Evolutionary conservation across 768 basidiomycete genomes (phyloP).

Genomic region (Leccinum obscurum): DNA sequence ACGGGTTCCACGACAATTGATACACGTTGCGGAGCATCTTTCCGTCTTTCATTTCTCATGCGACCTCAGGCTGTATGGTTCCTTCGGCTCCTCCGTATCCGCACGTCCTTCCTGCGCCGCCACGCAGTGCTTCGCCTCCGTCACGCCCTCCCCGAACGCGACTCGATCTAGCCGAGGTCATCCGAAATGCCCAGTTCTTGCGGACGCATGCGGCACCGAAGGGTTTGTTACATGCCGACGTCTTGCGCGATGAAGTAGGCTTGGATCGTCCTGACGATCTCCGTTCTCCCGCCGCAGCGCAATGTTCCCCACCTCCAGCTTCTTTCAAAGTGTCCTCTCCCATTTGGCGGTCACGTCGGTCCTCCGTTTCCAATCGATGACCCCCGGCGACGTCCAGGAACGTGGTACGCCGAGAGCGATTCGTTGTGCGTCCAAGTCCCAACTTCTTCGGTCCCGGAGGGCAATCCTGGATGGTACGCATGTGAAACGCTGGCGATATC

Average conservation of each 20-base stretch:
- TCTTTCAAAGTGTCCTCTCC: constrained; percentile 98
- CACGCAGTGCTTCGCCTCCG: constrained; percentile 92
- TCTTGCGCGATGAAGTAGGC: constrained; percentile 97
- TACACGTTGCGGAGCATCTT: too few species aligned
- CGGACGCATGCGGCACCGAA: constrained; percentile 89
- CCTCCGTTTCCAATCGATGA: constrained; percentile 77
- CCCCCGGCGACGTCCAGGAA: constrained; percentile 61
- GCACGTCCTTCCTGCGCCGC: constrained; percentile 77
- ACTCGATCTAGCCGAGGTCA: constrained; percentile 98
- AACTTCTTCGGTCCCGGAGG: constrained; percentile 6
- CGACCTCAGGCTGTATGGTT: constrained; percentile 37
- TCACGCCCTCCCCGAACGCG: constrained; percentile 89
- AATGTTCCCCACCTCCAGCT: constrained; percentile 93
- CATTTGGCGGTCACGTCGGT: constrained; percentile 73
- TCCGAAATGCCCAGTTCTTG: constrained; percentile 98
- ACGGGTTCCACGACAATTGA: too few species aligned
- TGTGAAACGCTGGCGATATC: constrained; percentile 69
- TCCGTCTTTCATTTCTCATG: too few species aligned
- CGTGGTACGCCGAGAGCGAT: constrained; percentile 51
- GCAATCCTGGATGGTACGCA: constrained; percentile 57
- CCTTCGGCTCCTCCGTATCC: constrained; percentile 41
- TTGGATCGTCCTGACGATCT: constrained; percentile 97
- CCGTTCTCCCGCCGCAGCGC: constrained; percentile 90
- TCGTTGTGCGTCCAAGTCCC: constrained; percentile 38
- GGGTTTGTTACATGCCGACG: constrained; percentile 89